Evolutionary conservation across 2,329 filamentous ascomycete species (phyloP).

Genomic region (Lecanicillium sp.): DNA sequence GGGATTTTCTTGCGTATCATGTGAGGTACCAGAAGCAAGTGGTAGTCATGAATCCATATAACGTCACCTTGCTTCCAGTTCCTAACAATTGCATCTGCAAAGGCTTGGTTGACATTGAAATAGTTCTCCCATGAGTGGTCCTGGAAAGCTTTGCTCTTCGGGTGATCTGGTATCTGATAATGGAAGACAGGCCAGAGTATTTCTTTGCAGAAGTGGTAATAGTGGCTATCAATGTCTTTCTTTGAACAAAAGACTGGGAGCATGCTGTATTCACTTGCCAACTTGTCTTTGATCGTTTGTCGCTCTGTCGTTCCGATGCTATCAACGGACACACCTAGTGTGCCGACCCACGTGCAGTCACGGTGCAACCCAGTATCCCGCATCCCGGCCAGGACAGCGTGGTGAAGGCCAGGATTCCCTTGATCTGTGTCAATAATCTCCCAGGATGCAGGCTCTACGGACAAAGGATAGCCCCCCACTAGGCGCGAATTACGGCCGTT

Average conservation of each 20-base stretch:
- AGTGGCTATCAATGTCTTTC: constrained; percentile 89
- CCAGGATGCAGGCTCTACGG: constrained; percentile 54
- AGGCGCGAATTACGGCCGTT: too few relatives aligned
- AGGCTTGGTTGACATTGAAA: constrained; percentile 82
- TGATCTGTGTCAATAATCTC: constrained; percentile 76
- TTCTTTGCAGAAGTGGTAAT: constrained; percentile 93
- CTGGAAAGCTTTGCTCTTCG: constrained; percentile 95
- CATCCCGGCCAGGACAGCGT: constrained; percentile 71
- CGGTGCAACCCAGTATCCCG: constrained; percentile 56
- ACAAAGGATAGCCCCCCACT: too few relatives aligned
- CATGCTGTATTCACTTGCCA: constrained; percentile 75
- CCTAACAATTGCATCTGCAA: constrained; percentile 80
- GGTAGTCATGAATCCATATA: constrained; percentile 95
- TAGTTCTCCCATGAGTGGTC: constrained; percentile 97
- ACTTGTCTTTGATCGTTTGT: constrained; percentile 71
- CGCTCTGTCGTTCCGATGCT: constrained; percentile 63
- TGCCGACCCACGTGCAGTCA: constrained; percentile 85
- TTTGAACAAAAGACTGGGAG: constrained; percentile 80
- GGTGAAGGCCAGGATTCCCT: constrained; percentile 85
- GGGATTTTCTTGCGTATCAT: constrained; percentile 88
- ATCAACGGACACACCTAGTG: constrained; percentile 89
- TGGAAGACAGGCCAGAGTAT: constrained; percentile 97
- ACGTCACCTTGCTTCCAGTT: constrained; percentile 90
- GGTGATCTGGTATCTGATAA: constrained; percentile 94
- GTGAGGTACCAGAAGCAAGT: constrained; percentile 75